These are phyloP conservation scores for Cryptosporidium baileyi DNA, from an alignment of 169 alveolate genomes.

Conservation along the genomic window DNA sequence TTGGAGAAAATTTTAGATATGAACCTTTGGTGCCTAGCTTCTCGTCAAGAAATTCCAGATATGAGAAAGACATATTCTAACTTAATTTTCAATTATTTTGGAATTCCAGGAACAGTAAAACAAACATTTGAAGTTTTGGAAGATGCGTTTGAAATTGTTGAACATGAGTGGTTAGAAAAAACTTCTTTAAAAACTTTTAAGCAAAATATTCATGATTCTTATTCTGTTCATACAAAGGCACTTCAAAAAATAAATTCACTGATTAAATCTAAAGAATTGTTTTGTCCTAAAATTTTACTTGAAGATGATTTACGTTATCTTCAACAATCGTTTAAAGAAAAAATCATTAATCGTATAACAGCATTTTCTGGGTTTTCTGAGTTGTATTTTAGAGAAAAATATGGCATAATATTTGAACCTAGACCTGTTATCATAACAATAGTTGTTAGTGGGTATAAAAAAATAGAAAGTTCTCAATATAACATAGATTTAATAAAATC, in stretches of 20 bases:
- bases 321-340: background rate
- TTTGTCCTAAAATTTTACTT: conserved; percentile 33
- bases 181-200: background rate
- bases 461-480: background rate
- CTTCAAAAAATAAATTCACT: background rate
- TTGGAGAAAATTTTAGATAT: conserved; percentile 3
- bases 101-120: background rate
- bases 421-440: background rate
- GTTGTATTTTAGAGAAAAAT: conserved; percentile 1
- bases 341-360: background rate
- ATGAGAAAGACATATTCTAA: conserved; percentile 37
- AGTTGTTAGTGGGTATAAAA: background rate
- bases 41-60: conserved; percentile 30
- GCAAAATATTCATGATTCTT: conserved; percentile 15
- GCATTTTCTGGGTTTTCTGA: conserved; percentile 45
- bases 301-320: conserved; percentile 6
- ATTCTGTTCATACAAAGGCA: background rate
- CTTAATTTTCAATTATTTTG: conserved; percentile 23
- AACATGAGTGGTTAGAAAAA: background rate
- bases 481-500: conserved; percentile 8
- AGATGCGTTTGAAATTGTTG: conserved; percentile 6
- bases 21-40: conserved; percentile 47
- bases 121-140: conserved; percentile 34
- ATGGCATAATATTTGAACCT: conserved; percentile 28
- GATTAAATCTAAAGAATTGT: background rate